These are phyloP conservation scores for Leishmania tarentolae DNA, from an alignment of 208 protist species.

Conservation along the genomic window DNA sequence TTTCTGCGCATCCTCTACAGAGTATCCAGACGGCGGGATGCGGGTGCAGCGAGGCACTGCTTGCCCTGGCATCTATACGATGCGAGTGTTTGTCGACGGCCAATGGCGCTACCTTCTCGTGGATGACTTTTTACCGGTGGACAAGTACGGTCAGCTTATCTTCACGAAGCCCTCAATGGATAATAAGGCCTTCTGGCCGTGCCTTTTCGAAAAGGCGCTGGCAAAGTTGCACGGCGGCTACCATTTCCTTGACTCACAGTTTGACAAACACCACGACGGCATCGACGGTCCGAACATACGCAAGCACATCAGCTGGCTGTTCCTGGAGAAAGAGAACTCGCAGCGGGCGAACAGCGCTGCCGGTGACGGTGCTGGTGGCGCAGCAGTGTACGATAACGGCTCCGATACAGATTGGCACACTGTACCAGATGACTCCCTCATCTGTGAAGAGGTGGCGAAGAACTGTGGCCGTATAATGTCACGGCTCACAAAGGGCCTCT, in stretches of 20 bases:
- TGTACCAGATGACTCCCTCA: constrained; percentile 1
- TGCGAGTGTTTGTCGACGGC: constrained; percentile 78
- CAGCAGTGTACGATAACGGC: neutral
- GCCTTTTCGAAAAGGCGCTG: constrained; percentile 84
- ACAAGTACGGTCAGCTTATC: constrained; percentile 57
- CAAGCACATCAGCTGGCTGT: constrained; percentile 19
- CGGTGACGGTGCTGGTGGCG: neutral
- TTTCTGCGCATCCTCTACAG: constrained; percentile 19
- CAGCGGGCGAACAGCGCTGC: constrained; percentile 27
- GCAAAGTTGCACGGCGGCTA: constrained; percentile 88
- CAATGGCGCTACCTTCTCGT: constrained; percentile 86
- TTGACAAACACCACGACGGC: constrained; percentile 24
- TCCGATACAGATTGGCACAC: neutral
- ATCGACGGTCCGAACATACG: constrained; percentile 27
- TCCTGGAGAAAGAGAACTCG: constrained; percentile 31
- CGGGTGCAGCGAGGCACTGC: constrained; percentile 21
- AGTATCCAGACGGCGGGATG: neutral
- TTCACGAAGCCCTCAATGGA: constrained; percentile 60
- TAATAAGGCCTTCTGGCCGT: constrained; percentile 62
- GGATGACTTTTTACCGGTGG: constrained; percentile 87
- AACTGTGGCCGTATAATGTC: constrained; percentile 28
- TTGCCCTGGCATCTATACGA: constrained; percentile 49
- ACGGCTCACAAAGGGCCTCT: constrained; percentile 25
- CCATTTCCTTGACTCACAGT: constrained; percentile 52
- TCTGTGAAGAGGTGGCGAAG: constrained; percentile 6